These are phyloP conservation scores for Cyberlindnera xishuangbannaensis DNA, from an alignment of 805 yeast genomes.

Conservation along the genomic window DNA sequence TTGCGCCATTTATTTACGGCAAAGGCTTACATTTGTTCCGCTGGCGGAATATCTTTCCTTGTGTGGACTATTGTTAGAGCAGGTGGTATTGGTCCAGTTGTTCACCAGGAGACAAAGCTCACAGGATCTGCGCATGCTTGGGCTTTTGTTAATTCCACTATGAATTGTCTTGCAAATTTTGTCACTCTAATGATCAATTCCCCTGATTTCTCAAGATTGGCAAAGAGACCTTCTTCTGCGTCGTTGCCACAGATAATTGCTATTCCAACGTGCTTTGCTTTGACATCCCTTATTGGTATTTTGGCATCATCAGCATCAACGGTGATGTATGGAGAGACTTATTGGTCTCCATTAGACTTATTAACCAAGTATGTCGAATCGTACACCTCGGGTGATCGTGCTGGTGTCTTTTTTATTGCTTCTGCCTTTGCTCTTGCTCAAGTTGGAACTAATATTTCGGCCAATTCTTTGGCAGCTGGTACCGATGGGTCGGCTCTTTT, in stretches of 20 bases:
- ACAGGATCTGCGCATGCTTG: slow-evolving; percentile 65
- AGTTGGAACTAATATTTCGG: slow-evolving; percentile 71
- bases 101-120: slow-evolving; percentile 47
- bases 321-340: slow-evolving; percentile 58
- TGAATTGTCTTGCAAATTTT: slow-evolving; percentile 82
- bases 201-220: slow-evolving; percentile 86
- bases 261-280: slow-evolving; percentile 70
- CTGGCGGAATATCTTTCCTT: slow-evolving; percentile 78
- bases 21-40: slow-evolving; percentile 73
- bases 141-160: slow-evolving; percentile 74
- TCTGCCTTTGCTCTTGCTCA: slow-evolving; percentile 71
- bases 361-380: slow-evolving; percentile 56
- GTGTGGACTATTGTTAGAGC: slow-evolving; percentile 83
- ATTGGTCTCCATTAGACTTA: slow-evolving; percentile 77
- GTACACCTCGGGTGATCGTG: slow-evolving; percentile 55
- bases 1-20: slow-evolving; percentile 80
- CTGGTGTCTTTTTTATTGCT: slow-evolving; percentile 74
- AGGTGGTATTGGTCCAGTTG: slow-evolving; percentile 71
- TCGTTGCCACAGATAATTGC: slow-evolving; percentile 54
- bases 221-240: slow-evolving; percentile 48
- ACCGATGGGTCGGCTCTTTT: slow-evolving; percentile 64
- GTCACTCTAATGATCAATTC: slow-evolving; percentile 84
- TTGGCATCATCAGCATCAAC: slow-evolving; percentile 78
- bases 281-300: slow-evolving; percentile 82
- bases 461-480: slow-evolving; percentile 69